phyloP scores from a whole-genome alignment of 2,329 filamentous ascomycete genomes.

The Talaromyces atroroseus region DNA sequence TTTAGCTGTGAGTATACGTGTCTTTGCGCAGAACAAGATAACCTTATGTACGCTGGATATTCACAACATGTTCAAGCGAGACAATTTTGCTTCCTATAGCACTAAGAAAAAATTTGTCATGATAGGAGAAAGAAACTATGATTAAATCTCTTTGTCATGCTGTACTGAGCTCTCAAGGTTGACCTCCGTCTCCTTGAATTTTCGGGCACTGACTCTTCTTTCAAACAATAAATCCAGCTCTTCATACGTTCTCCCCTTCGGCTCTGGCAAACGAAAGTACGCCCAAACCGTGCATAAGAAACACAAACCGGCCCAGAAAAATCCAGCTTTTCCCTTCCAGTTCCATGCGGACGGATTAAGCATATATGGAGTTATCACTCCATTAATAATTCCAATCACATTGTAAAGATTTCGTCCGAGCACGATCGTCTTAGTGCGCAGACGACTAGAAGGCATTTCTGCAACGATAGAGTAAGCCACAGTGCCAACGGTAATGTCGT shows the following conservation, averaged over 20 bases:
- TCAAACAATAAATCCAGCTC: conserved; percentile 84
- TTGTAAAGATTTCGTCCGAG: conserved; percentile 77
- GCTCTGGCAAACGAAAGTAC: conserved; percentile 76
- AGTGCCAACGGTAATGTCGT: conserved; percentile 81
- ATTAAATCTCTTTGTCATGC: background rate
- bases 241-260: conserved; percentile 71
- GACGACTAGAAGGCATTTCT: conserved; percentile 72
- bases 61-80: background rate
- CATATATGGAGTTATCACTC: conserved; percentile 85
- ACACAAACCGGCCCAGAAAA: conserved; percentile 81
- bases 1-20: too few species aligned
- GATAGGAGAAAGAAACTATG: background rate
- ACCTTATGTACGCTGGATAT: background rate
- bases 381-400: conserved; percentile 72
- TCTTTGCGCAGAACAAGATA: background rate
- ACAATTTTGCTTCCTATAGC: background rate
- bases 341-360: conserved; percentile 80
- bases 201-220: conserved; percentile 61
- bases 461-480: conserved; percentile 85
- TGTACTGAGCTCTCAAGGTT: conserved; percentile 48
- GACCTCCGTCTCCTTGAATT: conserved; percentile 58
- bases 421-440: conserved; percentile 88
- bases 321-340: conserved; percentile 80
- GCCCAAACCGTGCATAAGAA: conserved; percentile 75
- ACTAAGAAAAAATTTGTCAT: background rate